Conservation (phyloP, 768 basidiomycete species). For the Suillus decipiens region DNA sequence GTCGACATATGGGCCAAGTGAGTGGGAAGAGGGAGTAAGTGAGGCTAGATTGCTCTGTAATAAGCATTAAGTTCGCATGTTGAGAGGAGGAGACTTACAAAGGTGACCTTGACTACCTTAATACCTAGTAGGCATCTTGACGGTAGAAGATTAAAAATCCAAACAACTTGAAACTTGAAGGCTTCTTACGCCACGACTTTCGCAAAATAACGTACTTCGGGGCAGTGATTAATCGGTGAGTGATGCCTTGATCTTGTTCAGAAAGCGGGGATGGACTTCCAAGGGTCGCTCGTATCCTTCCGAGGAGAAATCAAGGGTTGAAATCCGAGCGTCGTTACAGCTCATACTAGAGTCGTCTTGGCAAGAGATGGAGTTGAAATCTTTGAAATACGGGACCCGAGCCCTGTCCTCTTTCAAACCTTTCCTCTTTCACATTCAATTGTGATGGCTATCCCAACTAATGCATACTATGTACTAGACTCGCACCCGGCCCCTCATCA, state of each 20-base stretch:
- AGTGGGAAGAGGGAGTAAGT: conserved; percentile 2
- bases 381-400: neutral
- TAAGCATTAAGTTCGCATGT: conserved; percentile 7
- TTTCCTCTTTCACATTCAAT: neutral
- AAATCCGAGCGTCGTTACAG: neutral
- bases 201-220: conserved; percentile 8
- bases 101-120: conserved; percentile 4
- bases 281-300: conserved; percentile 1
- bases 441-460: conserved; percentile 3
- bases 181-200: conserved; percentile 5
- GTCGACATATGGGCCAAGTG: neutral
- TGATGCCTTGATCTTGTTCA: neutral
- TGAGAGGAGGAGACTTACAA: neutral
- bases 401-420: neutral
- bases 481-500: conserved; percentile 10
- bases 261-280: conserved; percentile 3
- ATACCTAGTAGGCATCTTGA: neutral
- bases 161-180: neutral
- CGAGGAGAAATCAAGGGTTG: conserved; percentile 6
- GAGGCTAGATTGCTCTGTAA: neutral
- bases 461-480: conserved; percentile 6
- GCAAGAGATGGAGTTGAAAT: neutral
- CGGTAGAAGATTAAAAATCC: conserved; percentile 3
- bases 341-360: conserved; percentile 1
- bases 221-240: conserved; percentile 1